Conservation (phyloP, 2,329 filamentous ascomycete genomes). For the Lachnum nothofagi region DNA sequence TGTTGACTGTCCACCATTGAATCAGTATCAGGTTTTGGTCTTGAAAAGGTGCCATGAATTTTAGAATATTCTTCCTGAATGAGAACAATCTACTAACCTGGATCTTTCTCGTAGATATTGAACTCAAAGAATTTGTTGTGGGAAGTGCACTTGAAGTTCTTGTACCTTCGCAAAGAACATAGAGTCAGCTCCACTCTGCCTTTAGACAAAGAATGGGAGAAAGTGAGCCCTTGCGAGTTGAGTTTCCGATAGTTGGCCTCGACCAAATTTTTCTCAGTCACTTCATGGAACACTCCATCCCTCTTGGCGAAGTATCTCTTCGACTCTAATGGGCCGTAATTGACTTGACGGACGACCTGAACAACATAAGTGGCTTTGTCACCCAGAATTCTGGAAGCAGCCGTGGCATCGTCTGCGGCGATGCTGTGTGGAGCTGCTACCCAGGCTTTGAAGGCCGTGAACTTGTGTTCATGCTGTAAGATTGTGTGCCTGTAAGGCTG, state of each 20-base stretch:
- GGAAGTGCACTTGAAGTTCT: constrained; percentile 41
- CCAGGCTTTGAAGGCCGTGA: not conserved
- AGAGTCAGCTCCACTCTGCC: not conserved
- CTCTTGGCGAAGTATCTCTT: not conserved
- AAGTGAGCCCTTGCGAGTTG: not conserved
- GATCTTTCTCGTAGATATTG: constrained; percentile 46
- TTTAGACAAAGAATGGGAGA: not conserved
- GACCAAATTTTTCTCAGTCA: not conserved
- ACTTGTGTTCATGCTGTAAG: not conserved
- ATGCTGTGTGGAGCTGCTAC: not conserved
- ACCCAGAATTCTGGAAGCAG: too few species aligned
- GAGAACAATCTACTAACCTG: too few species aligned
- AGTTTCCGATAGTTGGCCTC: not conserved
- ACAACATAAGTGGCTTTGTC: not conserved
- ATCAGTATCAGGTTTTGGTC: too few species aligned
- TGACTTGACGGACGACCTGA: not conserved
- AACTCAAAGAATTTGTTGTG: constrained; percentile 46
- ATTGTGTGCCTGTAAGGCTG: too few species aligned
- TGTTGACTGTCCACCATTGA: too few species aligned
- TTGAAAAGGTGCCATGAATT: too few species aligned
- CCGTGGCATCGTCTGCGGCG: not conserved
- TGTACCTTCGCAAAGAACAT: constrained; percentile 37
- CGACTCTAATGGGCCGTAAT: not conserved
- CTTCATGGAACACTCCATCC: not conserved
- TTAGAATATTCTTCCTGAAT: too few species aligned